Evolutionary conservation across 2,329 filamentous ascomycete species (phyloP).

Genomic region (Magnaporthiopsis rhizophila): DNA sequence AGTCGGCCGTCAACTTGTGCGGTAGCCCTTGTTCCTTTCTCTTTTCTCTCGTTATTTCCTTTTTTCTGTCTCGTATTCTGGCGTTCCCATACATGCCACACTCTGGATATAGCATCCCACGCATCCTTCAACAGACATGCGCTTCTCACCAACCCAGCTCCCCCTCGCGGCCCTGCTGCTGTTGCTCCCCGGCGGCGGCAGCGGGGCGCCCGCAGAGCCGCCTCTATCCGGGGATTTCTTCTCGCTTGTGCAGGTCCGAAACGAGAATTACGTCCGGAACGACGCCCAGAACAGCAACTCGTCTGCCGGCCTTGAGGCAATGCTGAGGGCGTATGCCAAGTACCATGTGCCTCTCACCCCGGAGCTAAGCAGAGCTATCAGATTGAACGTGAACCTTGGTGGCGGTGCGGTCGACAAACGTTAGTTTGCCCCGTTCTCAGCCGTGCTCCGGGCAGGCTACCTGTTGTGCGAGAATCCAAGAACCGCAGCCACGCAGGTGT

Average conservation of each 20-base stretch:
- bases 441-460: too few relatives aligned
- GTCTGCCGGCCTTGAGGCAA: conserved; percentile 4
- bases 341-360: conserved; percentile 22
- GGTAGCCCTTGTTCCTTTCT: background rate
- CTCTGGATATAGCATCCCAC: too few relatives aligned
- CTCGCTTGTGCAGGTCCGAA: conserved; percentile 3
- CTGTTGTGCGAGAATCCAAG: too few relatives aligned
- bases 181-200: background rate
- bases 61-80: too few relatives aligned
- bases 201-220: background rate
- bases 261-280: background rate
- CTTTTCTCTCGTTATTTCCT: background rate
- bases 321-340: conserved; percentile 23
- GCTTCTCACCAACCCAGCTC: background rate
- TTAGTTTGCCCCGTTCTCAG: background rate
- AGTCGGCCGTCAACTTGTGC: too few relatives aligned
- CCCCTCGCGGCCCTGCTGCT: background rate
- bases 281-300: background rate
- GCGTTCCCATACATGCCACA: too few relatives aligned
- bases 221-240: background rate
- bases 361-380: conserved; percentile 16
- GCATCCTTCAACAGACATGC: too few relatives aligned
- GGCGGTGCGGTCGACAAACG: background rate
- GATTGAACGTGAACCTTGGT: conserved; percentile 6
- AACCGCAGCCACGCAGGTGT: background rate